phyloP scores from a whole-genome alignment of 306 rosid species.

The Begonia masoniana region DNA sequence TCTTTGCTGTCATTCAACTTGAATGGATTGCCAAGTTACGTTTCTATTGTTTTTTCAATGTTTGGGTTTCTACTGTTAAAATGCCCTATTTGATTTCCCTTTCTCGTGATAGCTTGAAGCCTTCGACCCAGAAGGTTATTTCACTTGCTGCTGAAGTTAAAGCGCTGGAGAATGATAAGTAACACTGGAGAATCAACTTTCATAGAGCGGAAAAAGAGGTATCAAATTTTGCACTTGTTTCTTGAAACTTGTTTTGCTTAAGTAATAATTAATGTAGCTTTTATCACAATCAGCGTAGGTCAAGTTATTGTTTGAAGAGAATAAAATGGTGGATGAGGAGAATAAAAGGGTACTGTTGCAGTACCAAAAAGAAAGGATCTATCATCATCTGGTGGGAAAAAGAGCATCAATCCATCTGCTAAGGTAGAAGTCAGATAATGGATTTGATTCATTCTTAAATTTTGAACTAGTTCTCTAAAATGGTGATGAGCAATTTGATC shows the following conservation, averaged over 20 bases:
- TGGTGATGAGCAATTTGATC: too few relatives aligned
- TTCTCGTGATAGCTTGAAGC: conserved; percentile 38
- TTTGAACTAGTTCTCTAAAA: too few relatives aligned
- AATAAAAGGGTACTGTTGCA: conserved; percentile 41
- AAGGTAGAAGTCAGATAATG: too few relatives aligned
- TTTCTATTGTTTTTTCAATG: too few relatives aligned
- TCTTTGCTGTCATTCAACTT: too few relatives aligned
- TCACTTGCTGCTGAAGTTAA: conserved; percentile 54
- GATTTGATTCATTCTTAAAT: too few relatives aligned
- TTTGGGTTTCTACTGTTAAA: conserved; percentile 1
- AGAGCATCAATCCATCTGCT: conserved; percentile 10
- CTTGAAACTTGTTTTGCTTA: not conserved
- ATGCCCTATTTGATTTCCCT: too few relatives aligned
- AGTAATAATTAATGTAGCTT: not conserved
- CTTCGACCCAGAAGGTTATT: conserved; percentile 42
- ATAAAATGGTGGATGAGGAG: conserved; percentile 44
- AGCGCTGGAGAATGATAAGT: conserved; percentile 64
- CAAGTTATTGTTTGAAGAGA: conserved; percentile 59
- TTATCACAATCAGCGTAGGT: conserved; percentile 26
- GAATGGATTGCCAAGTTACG: too few relatives aligned
- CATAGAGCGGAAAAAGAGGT: conserved; percentile 89
- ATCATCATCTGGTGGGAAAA: conserved; percentile 43
- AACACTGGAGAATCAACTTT: conserved; percentile 63
- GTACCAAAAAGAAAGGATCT: too few relatives aligned
- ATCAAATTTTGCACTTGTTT: not conserved